Base-by-base conservation (phyloP, 106 monocot genomes). In the Posidonia australis region DNA sequence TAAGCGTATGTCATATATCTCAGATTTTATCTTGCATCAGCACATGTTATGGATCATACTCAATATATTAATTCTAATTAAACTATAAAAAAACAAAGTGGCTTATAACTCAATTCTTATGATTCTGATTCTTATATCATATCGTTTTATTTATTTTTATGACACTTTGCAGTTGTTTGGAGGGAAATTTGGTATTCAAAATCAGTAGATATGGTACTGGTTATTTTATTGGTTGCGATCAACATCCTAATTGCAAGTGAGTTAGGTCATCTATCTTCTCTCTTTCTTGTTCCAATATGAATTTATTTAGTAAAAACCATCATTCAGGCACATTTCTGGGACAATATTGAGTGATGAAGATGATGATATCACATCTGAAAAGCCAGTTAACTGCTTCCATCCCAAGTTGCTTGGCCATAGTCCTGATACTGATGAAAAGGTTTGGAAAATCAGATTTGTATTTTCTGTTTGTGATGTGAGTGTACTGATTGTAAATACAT, bases 171-270 rank as follows among this genome's bases (percentile, higher is more conserved):
- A 96, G 96, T 66, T 96, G 96, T 71, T 82, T 70, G 29, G 70
- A 76, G 48, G 96, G 96, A 18, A 84, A 72, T 14, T 65, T 96
- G 74, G 82, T 70, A 67, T 81, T 96, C 72, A 96, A 96, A 79
- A 82, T 96, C 51, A 96, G 96, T 64, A 84, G 82, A 64, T 85
- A 76, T 72, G 96, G 96, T 46, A 74, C 84, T 63, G 96, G 90
- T 19, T 96, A 87, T 87, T 96, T 96, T 77, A 90, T 96, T 78
- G 96, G 86, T 10, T 96, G 96, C 44, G 78, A 96, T 76, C 84
- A 87, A 77, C 80, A 90, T 77, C 96, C 96, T 18, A 82, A 70
- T 70, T 96, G 96, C 96, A 96, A 83, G 96, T 96, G 69, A 78
- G 96, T 75, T 9, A 9, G 19, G 31, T 32, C 19, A 51, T 51